Conservation (phyloP, 2,329 filamentous ascomycete species). For the Diaporthe australafricana region DNA sequence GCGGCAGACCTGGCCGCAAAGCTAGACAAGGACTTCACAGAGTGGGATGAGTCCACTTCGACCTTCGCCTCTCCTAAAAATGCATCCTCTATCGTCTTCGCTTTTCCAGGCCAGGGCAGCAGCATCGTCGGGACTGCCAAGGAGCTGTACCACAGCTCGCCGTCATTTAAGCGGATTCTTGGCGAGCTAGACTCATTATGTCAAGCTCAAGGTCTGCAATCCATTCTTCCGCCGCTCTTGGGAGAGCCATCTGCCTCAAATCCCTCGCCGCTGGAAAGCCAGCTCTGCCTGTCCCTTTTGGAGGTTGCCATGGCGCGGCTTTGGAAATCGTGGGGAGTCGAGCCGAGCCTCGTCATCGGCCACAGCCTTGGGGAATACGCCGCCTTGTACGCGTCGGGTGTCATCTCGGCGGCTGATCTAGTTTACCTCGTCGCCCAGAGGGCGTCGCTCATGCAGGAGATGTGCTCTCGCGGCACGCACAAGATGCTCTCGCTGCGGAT, state of each 20-base stretch:
- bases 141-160: slow-evolving; percentile 49
- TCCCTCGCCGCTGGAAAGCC: slow-evolving; percentile 61
- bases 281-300: slow-evolving; percentile 64
- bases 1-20: slow-evolving; percentile 54
- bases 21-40: slow-evolving; percentile 49
- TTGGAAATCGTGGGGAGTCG: slow-evolving; percentile 66
- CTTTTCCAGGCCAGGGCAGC: slow-evolving; percentile 68
- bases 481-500: slow-evolving; percentile 63
- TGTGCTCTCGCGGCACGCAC: slow-evolving; percentile 75
- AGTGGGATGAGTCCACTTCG: slow-evolving; percentile 54
- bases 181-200: slow-evolving; percentile 64
- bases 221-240: slow-evolving; percentile 63
- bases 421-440: slow-evolving; percentile 78
- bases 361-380: slow-evolving; percentile 77
- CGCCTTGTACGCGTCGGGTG: slow-evolving; percentile 76
- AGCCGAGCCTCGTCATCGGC: slow-evolving; percentile 58
- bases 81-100: slow-evolving; percentile 60
- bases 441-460: slow-evolving; percentile 71
- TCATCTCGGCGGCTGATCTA: slow-evolving; percentile 78
- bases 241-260: slow-evolving; percentile 51
- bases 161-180: slow-evolving; percentile 55
- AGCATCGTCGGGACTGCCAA: slow-evolving; percentile 63
- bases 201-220: slow-evolving; percentile 62
- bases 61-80: slow-evolving; percentile 40
- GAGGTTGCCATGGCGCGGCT: slow-evolving; percentile 68